Conservation (phyloP, 2,329 filamentous ascomycete genomes). For the Hymenoscyphus albidus region DNA sequence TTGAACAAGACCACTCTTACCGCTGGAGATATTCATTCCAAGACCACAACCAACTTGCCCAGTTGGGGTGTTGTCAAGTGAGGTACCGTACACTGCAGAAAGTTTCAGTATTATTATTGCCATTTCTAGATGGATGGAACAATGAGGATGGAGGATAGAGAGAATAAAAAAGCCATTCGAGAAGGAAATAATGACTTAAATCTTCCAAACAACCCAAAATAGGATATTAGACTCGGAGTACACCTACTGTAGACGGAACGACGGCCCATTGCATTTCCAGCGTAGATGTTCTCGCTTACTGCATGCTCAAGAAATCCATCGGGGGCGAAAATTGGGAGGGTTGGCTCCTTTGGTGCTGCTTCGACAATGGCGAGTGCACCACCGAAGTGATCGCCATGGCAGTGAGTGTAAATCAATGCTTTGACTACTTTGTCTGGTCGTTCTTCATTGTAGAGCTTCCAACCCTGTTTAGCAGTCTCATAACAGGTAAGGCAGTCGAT, state of each 20-base stretch:
- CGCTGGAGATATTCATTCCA: constrained; percentile 34
- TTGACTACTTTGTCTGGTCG: constrained; percentile 29
- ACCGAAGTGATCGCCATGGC: constrained; percentile 39
- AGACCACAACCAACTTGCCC: constrained; percentile 40
- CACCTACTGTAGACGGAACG: constrained; percentile 34
- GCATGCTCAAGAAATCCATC: constrained; percentile 40
- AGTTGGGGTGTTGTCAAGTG: constrained; percentile 28
- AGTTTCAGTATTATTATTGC: no score
- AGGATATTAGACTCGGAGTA: no score
- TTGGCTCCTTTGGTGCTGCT: constrained; percentile 12
- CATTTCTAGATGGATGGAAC: no score
- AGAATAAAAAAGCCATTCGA: no score
- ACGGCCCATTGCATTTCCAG: constrained; percentile 39
- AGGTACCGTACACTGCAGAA: constrained; percentile 37
- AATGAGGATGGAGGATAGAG: no score
- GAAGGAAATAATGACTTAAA: no score
- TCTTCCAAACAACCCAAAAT: no score
- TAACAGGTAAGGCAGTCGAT: constrained; percentile 39
- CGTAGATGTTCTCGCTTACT: constrained; percentile 39
- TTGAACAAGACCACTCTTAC: constrained; percentile 35
- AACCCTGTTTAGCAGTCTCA: constrained; percentile 36
- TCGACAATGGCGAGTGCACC: constrained; percentile 31
- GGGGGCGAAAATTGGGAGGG: constrained; percentile 28
- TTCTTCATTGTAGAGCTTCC: constrained; percentile 36
- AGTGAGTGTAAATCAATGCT: constrained; percentile 40